Base-by-base conservation (phyloP, 2,329 filamentous ascomycete genomes). In the Colletotrichum ledebouriae region DNA sequence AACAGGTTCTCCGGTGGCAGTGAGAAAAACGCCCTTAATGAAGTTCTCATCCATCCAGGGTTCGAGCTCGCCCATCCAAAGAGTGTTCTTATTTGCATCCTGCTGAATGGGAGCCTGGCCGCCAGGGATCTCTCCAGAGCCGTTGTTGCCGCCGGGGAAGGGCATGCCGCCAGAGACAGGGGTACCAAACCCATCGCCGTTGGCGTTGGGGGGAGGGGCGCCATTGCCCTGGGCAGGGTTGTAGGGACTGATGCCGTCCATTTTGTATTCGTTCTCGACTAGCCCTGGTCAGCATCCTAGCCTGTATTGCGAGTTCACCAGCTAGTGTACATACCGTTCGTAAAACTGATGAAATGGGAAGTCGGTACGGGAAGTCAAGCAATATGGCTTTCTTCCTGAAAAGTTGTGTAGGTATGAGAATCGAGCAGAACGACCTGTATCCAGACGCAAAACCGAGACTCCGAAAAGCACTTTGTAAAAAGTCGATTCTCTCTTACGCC, bases 21-120 rank as follows among this genome's bases (percentile, higher is more conserved):
- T 97, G 72, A 85, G 78, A 87, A 94, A 98, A 52, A 98, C 90
- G 74, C 92, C 96, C 82, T 97, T 94, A 77, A 99, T 93, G 80
- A 98, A 99, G 82, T 95, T 97, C 85, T 99, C 96, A 75, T 99
- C 96, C 83, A 99, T 98, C 96, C 96, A 99, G 33, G 94, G 93
- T 82, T 98, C 95, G 72, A 99, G 91, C 80, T 99, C 96, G 74
- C 96, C 96, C 96, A 99, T 99, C 95, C 86, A 89, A 2, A 89
- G 83, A 53, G 86, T 83, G n/a, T 80, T 89, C 80, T 89, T 88
- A 65, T 85, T 82, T 57, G 84, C 78, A 67, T 88, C 86, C 57
- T 76, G 79, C 75, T 77, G 22, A 69, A 71, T 69, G 3, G 63
- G 22, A 74, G 70, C 25, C 42, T 69, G 66, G 29, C 53, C 61